Conservation (phyloP, 371 early-diverging fungal species). For the Gilbertella persicaria region DNA sequence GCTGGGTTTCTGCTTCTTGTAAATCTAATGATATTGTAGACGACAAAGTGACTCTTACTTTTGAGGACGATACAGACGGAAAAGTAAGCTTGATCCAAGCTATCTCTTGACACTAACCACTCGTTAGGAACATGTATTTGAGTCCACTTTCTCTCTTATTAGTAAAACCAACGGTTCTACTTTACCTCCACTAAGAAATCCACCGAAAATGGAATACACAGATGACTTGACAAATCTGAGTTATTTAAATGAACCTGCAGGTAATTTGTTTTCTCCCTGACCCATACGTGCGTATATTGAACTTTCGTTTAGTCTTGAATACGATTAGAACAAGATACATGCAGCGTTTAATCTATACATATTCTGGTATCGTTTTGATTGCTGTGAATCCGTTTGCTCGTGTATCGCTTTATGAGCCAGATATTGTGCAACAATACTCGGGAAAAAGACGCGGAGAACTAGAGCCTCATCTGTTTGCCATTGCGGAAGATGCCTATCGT, state of each 20-base stretch:
- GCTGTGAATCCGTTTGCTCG: slow-evolving; percentile 97
- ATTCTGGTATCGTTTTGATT: slow-evolving; percentile 97
- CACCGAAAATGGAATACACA: slow-evolving; percentile 83
- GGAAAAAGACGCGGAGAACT: slow-evolving; percentile 92
- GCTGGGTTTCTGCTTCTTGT: slow-evolving; percentile 80
- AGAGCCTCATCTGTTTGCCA: slow-evolving; percentile 98
- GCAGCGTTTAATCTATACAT: slow-evolving; percentile 95
- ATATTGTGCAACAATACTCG: slow-evolving; percentile 87
- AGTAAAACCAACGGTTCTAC: slow-evolving; percentile 59
- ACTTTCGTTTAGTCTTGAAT: slow-evolving; percentile 70
- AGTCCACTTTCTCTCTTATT: slow-evolving; percentile 71
- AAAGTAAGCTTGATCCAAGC: slow-evolving; percentile 53
- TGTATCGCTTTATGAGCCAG: slow-evolving; percentile 83
- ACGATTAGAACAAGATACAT: slow-evolving; percentile 86
- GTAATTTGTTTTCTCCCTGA: slow-evolving; percentile 36
- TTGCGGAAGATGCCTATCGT: slow-evolving; percentile 97
- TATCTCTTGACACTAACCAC: neutral
- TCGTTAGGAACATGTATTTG: slow-evolving; percentile 69
- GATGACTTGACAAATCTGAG: slow-evolving; percentile 92
- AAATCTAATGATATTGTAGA: slow-evolving; percentile 50
- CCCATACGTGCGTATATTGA: slow-evolving; percentile 1
- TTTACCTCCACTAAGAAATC: slow-evolving; percentile 90
- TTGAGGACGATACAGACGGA: slow-evolving; percentile 62
- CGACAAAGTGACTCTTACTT: slow-evolving; percentile 54
- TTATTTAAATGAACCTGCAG: slow-evolving; percentile 88